A percentile compares a stretch with the other conserved stretches of the same genome.
Evolutionary conservation across 2,329 filamentous ascomycete genomes (phyloP).

Genomic region (Aspergillus neoniger): DNA sequence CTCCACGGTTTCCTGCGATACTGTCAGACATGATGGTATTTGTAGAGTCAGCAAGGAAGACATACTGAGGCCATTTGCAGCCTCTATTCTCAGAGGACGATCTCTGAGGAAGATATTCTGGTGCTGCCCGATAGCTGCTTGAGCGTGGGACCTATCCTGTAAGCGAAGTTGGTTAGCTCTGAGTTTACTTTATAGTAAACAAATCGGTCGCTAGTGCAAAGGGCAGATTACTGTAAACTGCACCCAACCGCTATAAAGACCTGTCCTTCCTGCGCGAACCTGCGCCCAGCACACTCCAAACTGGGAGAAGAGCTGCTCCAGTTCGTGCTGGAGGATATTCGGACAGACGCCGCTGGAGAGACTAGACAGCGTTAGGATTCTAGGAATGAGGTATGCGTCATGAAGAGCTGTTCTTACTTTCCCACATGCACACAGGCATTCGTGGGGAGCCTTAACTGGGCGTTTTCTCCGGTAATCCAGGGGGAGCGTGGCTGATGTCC

Average conservation of each 20-base stretch:
- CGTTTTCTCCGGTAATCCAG: background rate
- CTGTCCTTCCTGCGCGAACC: background rate
- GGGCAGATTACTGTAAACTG: conserved; percentile 38
- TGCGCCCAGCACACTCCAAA: background rate
- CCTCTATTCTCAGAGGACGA: no score
- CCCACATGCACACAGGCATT: background rate
- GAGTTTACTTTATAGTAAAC: no score
- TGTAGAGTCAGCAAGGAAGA: no score
- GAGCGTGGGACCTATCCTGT: no score
- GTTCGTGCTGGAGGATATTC: background rate
- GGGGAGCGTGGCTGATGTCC: no score
- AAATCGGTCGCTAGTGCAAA: background rate
- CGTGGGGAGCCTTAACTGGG: background rate
- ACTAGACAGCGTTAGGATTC: background rate
- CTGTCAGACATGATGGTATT: background rate
- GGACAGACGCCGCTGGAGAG: background rate
- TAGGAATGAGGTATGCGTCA: background rate
- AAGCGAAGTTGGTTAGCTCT: no score
- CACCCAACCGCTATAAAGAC: conserved; percentile 41
- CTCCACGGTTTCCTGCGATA: background rate
- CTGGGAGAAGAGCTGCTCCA: background rate
- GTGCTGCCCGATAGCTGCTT: no score
- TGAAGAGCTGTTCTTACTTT: background rate
- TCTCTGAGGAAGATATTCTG: no score
- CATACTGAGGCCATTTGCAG: no score